Evolutionary conservation across 306 rosid species (phyloP), one percentile per base, ranked within the genome.

Genomic region (Phaseolus lunatus): DNA sequence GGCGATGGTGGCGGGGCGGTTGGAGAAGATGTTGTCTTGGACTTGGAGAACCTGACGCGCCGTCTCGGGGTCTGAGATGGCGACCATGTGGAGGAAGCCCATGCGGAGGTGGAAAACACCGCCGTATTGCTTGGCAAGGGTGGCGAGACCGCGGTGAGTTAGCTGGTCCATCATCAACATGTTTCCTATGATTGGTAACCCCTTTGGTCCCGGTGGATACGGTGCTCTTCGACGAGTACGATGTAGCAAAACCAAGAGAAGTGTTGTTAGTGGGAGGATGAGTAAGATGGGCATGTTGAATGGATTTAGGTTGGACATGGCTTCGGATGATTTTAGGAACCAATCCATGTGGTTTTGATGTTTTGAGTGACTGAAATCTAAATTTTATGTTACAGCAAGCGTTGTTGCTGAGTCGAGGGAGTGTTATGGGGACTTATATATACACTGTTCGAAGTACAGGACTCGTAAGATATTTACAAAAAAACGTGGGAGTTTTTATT

Each of bases 11-110:
- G 98, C 90, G 0, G 98, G 98, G 0, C 97, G 89, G 62, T 94
- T 94, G 1, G 97, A 90, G 80, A 90, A 94, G 57, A 88, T 84
- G 83, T 85, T 83, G 78, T 93, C 98, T 0, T 93, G 96, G 0
- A 82, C 89, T 56, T 91, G 98, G 15, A 93, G 97, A 0, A 91
- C 98, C 47, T 94, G 88, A 0, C 96, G 91, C 0, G 98, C 98
- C 0, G 88, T 29, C 0, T 90, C 90, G 0, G 97, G 70, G 78
- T 75, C 81, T 0, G 97, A 86, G 43, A 94, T 57, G 2, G 89
- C 78, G 3, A 94, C 87, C 97, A 92, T 94, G 88, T 92, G 87
- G 10, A 87, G 70, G 78, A 82, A 89, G 2, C 98, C 98, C 87
- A 94, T 89, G 5, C 87, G 87, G 58, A 94, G 87, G 84, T 91